A percentile compares a stretch with the other conserved stretches of the same genome.
Evolutionary conservation across 345 rosid species (phyloP).

Genomic region (Moricandia moricandioides): DNA sequence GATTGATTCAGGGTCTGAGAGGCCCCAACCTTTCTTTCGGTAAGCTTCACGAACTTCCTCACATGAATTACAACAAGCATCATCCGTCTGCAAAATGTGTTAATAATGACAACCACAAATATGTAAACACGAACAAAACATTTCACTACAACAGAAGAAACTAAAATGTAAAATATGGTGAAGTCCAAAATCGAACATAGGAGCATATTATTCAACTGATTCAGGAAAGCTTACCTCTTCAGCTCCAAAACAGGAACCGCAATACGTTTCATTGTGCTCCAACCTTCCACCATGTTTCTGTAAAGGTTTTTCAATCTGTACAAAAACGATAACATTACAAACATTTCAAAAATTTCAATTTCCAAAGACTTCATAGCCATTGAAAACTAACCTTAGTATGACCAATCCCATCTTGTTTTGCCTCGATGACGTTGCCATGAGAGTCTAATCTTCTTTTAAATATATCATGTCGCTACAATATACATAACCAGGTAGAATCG

Average conservation of each 20-base stretch:
- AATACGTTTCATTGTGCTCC: constrained; percentile 91
- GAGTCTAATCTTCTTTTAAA: constrained; percentile 77
- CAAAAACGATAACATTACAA: not conserved
- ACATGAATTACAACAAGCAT: constrained; percentile 77
- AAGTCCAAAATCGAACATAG: not conserved
- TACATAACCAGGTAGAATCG: not conserved
- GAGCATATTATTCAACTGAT: not conserved
- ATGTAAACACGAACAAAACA: not conserved
- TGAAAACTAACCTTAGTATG: constrained; percentile 69
- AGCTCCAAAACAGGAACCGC: constrained; percentile 97
- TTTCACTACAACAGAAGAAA: not conserved
- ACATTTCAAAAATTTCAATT: too few species aligned
- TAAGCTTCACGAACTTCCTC: constrained; percentile 95
- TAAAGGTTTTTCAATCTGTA: constrained; percentile 86
- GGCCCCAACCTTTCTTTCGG: constrained; percentile 78
- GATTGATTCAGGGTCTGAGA: constrained; percentile 64
- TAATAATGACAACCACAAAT: constrained; percentile 1
- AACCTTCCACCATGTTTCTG: constrained; percentile 99
- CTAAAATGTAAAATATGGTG: not conserved
- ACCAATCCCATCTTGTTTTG: constrained; percentile 84
- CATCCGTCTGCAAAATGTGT: constrained; percentile 57
- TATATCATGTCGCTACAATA: constrained; percentile 80
- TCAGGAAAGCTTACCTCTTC: constrained; percentile 56
- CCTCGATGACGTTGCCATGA: constrained; percentile 75
- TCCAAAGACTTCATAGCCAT: too few species aligned